phyloP scores from a whole-genome alignment of 169 alveolate genomes.

The Neospora caninum region DNA sequence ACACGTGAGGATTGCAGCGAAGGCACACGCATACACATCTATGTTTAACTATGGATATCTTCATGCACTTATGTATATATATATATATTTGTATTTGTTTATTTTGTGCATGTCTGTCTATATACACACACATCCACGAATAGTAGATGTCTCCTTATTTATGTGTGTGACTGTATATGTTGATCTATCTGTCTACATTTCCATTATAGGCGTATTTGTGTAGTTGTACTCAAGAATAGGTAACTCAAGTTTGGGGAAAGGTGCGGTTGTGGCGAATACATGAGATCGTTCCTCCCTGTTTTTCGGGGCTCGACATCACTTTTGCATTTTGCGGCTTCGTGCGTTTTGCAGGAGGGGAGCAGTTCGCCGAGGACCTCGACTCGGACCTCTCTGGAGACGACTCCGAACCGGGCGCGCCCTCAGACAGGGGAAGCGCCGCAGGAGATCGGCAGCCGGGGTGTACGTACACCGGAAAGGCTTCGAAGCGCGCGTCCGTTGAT shows the following conservation, averaged over 20 bases:
- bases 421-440: neutral
- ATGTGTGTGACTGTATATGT: neutral
- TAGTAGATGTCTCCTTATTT: no score
- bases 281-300: no score
- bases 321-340: neutral
- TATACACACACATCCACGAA: no score
- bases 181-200: no score
- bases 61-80: neutral
- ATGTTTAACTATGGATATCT: neutral
- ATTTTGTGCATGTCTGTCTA: neutral
- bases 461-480: neutral
- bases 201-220: no score
- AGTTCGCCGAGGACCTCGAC: neutral
- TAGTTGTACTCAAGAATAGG: no score
- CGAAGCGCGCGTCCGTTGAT: neutral
- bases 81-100: neutral
- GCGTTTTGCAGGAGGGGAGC: neutral
- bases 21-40: no score
- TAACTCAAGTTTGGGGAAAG: no score
- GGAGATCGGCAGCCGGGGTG: neutral
- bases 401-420: neutral
- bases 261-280: no score
- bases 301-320: neutral
- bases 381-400: neutral
- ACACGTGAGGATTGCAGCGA: no score